phyloP scores from a whole-genome alignment of 768 basidiomycete genomes.

The Amanita inopinata region DNA sequence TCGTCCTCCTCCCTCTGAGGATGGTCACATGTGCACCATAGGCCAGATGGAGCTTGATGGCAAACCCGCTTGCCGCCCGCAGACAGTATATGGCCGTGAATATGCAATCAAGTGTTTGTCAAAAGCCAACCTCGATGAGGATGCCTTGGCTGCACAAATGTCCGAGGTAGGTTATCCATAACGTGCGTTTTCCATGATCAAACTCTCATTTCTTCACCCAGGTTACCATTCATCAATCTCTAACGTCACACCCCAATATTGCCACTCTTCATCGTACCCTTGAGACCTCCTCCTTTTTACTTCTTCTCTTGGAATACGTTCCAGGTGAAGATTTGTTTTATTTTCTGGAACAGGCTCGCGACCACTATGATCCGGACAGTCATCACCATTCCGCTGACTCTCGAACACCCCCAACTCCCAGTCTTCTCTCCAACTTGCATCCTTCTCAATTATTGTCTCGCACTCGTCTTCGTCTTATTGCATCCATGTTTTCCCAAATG shows the following conservation, averaged over 20 bases:
- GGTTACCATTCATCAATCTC: constrained; percentile 92
- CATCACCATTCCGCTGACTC: constrained; percentile 33
- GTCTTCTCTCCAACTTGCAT: constrained; percentile 75
- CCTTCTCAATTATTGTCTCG: constrained; percentile 76
- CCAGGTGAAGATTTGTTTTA: constrained; percentile 97
- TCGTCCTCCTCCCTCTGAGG: constrained; percentile 38
- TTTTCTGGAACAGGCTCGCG: constrained; percentile 93
- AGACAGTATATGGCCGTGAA: constrained; percentile 59
- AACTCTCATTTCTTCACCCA: constrained; percentile 20
- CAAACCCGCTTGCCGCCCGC: constrained; percentile 19
- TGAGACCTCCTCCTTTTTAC: constrained; percentile 84
- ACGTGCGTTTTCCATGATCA: constrained; percentile 5
- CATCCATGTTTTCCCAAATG: constrained; percentile 98
- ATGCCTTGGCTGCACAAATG: constrained; percentile 81
- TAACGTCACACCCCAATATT: constrained; percentile 85
- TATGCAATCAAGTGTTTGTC: constrained; percentile 96
- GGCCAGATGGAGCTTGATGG: constrained; percentile 47
- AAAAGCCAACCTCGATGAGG: constrained; percentile 86
- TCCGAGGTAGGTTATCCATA: constrained; percentile 54
- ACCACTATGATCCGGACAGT: constrained; percentile 59
- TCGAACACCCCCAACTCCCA: constrained; percentile 87
- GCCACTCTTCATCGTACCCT: constrained; percentile 91
- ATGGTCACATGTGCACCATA: constrained; percentile 47
- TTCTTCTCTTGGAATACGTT: constrained; percentile 91
- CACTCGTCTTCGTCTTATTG: constrained; percentile 83